phyloP scores from a whole-genome alignment of 108 stramenopile genomes.

The Cyclostephanos tholiformis region DNA sequence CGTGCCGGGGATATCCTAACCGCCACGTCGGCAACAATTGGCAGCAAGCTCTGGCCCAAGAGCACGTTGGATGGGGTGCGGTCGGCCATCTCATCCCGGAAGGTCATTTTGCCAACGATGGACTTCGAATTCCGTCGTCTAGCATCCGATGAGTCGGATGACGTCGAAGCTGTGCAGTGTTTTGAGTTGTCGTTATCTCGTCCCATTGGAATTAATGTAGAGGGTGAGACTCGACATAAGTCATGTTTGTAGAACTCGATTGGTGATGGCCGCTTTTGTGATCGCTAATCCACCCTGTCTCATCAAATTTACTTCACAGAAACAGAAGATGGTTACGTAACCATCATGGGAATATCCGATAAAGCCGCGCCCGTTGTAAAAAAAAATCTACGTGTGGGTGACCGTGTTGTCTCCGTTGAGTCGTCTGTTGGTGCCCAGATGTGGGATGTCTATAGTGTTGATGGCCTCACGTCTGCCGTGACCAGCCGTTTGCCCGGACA shows the following conservation, averaged over 20 bases:
- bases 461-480: constrained; percentile 81
- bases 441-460: constrained; percentile 86
- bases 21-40: constrained; percentile 73
- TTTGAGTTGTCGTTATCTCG: constrained; percentile 70
- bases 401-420: constrained; percentile 79
- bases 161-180: constrained; percentile 29
- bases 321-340: constrained; percentile 79
- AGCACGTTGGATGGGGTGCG: constrained; percentile 79
- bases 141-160: constrained; percentile 8
- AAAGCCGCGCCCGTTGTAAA: constrained; percentile 64
- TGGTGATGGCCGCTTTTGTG: not conserved
- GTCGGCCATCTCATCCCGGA: constrained; percentile 72
- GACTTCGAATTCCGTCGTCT: constrained; percentile 66
- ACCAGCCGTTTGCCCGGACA: constrained; percentile 81
- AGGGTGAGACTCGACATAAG: constrained; percentile 48
- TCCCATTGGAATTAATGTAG: constrained; percentile 79
- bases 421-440: constrained; percentile 72
- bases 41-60: constrained; percentile 79
- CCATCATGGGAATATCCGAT: constrained; percentile 68
- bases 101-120: constrained; percentile 50
- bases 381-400: constrained; percentile 66
- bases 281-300: not conserved
- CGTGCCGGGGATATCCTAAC: constrained; percentile 70
- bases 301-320: constrained; percentile 35
- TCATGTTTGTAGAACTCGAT: too few species aligned